Evolutionary conservation across 2,329 filamentous ascomycete genomes (phyloP).

Genomic region (Leptosphaerulina australis): DNA sequence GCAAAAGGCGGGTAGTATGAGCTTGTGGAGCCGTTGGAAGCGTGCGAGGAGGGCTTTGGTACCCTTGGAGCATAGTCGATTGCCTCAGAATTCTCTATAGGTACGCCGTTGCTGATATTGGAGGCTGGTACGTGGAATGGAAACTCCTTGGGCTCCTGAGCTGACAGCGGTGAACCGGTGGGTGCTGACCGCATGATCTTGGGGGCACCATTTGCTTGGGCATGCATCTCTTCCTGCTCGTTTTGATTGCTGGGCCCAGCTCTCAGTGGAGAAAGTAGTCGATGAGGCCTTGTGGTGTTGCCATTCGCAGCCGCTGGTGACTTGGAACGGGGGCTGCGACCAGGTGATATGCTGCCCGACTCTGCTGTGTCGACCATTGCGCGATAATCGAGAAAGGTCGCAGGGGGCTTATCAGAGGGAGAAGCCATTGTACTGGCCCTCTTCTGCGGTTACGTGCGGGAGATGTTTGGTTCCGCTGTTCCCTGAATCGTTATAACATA

Average conservation of each 20-base stretch:
- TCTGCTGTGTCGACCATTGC: constrained; percentile 39
- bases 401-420: constrained; percentile 4
- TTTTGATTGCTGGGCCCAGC: constrained; percentile 10
- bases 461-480: constrained; percentile 14
- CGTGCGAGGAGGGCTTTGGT: constrained; percentile 28
- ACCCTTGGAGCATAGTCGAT: constrained; percentile 24
- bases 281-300: constrained; percentile 23
- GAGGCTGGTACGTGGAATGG: constrained; percentile 40
- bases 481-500: constrained; percentile 24
- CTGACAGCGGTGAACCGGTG: constrained; percentile 36
- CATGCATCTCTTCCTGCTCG: constrained; percentile 24
- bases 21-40: constrained; percentile 31
- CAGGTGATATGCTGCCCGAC: constrained; percentile 36
- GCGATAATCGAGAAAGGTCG: background rate
- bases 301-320: constrained; percentile 28
- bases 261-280: constrained; percentile 36
- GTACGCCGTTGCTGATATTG: constrained; percentile 19
- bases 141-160: constrained; percentile 44
- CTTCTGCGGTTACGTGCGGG: constrained; percentile 10
- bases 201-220: constrained; percentile 32
- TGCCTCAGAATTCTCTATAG: constrained; percentile 27
- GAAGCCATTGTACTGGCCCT: constrained; percentile 6
- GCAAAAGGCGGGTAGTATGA: constrained; percentile 40
- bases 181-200: constrained; percentile 40
- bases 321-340: constrained; percentile 29